Evolutionary conservation across 176 grass and related monocot species (phyloP), one percentile per base, ranked within the genome.

Genomic region (Triticum dicoccoides): DNA sequence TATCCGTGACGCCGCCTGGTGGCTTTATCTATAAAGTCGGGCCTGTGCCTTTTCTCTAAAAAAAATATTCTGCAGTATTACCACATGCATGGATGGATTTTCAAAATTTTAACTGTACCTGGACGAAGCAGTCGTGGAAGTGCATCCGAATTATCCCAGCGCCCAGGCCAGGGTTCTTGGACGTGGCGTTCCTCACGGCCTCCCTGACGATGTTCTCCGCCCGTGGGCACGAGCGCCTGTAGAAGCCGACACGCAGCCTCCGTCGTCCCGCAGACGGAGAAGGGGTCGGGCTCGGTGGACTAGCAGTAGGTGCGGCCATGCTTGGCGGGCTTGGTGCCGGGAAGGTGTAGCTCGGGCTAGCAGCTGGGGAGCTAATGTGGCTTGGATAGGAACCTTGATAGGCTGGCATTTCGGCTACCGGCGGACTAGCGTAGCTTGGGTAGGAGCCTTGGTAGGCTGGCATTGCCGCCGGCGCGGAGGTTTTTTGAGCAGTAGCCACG

Each of bases 81-180:
- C 9, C 11, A 47, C 44, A 51, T 44, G 42, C 10, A 44, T 51
- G 14, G 15, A 17, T 13, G 13, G 5, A 51, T 51, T 51, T 51
- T 51, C 47, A 47, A 13, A 3, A 47, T 47, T 47, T 13, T 17
- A 15, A 49, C 13, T 52, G 11, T 45, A 87, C 92, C 87, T 58
- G 70, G 44, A 95, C 91, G 66, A 95, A 95, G 71, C 93, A 95
- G 70, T 95, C 93, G 54, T 95, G 93, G 89, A 95, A 95, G 33
- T 34, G 33, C 91, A 95, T 73, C 41, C 93, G 81, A 73, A 93
- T 79, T 13, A 93, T 37, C 6, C 88, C 88, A 13, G 93, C 93
- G 32, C 86, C 93, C 21, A 87, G 2, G 80, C 93, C 93, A 4
- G 66, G 79, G 63, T 89, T 63, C 25, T 9, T 2, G 1, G 3